Conservation (phyloP, 768 basidiomycete genomes). For the Albatrellus ellisii region DNA sequence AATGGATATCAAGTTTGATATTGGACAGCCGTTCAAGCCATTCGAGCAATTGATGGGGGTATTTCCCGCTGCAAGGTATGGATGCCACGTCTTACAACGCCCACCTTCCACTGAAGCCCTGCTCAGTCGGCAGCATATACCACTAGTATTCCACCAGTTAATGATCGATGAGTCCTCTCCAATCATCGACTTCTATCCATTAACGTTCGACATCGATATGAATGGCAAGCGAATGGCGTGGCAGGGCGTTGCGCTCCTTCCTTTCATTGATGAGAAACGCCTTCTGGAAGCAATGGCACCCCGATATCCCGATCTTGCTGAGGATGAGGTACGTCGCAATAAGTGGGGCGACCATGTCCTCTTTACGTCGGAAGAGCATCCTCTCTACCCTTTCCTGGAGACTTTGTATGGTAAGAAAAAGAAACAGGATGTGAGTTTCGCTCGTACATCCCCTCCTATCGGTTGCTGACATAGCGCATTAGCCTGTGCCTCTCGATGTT, state of each 20-base stretch:
- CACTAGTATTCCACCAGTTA: constrained; percentile 68
- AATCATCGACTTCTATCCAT: constrained; percentile 93
- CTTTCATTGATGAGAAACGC: constrained; percentile 85
- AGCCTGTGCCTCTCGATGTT: constrained; percentile 68
- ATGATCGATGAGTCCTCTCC: constrained; percentile 85
- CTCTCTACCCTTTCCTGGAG: constrained; percentile 79
- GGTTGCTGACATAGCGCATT: constrained; percentile 9
- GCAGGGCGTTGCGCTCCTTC: constrained; percentile 95
- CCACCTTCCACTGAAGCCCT: too few relatives aligned
- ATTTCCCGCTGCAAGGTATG: constrained; percentile 85
- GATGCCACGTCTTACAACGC: neutral
- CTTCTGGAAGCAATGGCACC: constrained; percentile 74
- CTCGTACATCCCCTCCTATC: neutral
- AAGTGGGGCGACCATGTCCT: constrained; percentile 73
- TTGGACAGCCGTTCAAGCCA: constrained; percentile 86
- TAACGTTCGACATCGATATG: constrained; percentile 94
- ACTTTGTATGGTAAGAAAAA: constrained; percentile 85
- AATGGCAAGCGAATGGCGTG: constrained; percentile 99
- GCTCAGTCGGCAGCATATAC: constrained; percentile 76
- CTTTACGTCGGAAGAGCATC: constrained; percentile 75
- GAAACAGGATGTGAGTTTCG: constrained; percentile 50
- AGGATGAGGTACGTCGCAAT: constrained; percentile 79
- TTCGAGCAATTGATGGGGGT: constrained; percentile 98
- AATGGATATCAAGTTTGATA: constrained; percentile 68
- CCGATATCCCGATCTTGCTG: constrained; percentile 49